Conservation (phyloP, 2,329 filamentous ascomycete genomes). For the Bertia moriformis region DNA sequence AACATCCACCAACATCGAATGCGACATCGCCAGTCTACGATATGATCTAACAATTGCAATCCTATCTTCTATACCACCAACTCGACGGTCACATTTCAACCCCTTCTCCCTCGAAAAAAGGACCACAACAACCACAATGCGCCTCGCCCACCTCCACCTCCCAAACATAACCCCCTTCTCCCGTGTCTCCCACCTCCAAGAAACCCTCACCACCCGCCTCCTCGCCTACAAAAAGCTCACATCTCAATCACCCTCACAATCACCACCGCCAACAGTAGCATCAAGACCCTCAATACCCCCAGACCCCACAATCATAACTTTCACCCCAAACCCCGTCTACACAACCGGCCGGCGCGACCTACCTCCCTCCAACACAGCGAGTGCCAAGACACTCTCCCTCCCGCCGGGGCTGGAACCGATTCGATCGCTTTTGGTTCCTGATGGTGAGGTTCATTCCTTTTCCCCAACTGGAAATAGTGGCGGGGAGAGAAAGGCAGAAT, state of each 20-base stretch:
- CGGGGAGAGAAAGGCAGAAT: conserved; percentile 32
- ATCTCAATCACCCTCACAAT: background rate
- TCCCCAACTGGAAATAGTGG: too few species aligned
- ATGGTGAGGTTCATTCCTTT: too few species aligned
- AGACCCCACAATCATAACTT: conserved; percentile 43
- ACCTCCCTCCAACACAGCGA: conserved; percentile 15
- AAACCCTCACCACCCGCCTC: background rate
- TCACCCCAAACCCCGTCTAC: conserved; percentile 47
- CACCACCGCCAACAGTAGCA: conserved; percentile 2
- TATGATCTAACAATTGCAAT: too few species aligned
- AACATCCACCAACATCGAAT: too few species aligned
- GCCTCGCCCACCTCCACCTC: conserved; percentile 1
- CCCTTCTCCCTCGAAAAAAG: too few species aligned
- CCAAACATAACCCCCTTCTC: conserved; percentile 3
- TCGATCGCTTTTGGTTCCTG: background rate
- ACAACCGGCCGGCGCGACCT: conserved; percentile 50
- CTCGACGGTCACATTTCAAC: too few species aligned
- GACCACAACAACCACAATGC: too few species aligned
- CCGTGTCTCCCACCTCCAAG: conserved; percentile 1
- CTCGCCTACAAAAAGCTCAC: background rate
- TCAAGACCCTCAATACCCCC: too few species aligned
- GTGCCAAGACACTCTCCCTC: conserved; percentile 4
- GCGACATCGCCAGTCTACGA: too few species aligned
- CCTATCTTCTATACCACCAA: too few species aligned
- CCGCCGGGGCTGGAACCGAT: background rate